Evolutionary conservation across 345 rosid genomes (phyloP), one percentile per base, ranked within the genome.

Genomic region (Capsella bursapastoris): DNA sequence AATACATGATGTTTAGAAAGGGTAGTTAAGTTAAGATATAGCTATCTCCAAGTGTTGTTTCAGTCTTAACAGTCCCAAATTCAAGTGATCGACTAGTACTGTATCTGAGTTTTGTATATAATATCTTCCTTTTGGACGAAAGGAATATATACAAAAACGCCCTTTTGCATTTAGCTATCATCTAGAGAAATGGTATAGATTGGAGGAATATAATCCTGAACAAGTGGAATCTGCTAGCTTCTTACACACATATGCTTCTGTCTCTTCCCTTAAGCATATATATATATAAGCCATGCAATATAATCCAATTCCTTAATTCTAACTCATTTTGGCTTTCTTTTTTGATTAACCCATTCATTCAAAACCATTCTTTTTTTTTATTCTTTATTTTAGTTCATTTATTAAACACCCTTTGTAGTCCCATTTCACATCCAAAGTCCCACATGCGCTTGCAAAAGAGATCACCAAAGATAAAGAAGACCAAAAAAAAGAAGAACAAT

Each of bases 231-330:
- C 66, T 34, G 6, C 32, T 22, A 22, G 25, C 25, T 69, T 61
- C 70, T 44, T 58, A 47, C 80, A 76, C 75, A 63, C 80, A 76
- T 71, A 63, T 70, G 75, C 75, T 35, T 55, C 29, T 70, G 71
- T 64, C 75, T 63, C 38, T 64, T 64, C 59, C 59, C 18, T 56
- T 47, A 32, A 63, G 32, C 75, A 76, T 22, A 22, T 22, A 22
- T 22, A 22, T 22, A 22, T 22, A 22, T 40, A 75, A 32, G 32
- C 57, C 32, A 44, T 40, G 25, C 25, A 48, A 66, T 52, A 58
- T 48, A 68, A 52, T 51, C 29, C 41, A 75, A 11, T 67, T 38
- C 7, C 37, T 74, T 59, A 32, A 50, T 67, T 22, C 25, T 6
- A 66, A 74, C 9, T 13, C 45, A 70, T 13, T 22, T 22, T 70